A percentile compares a stretch with the other conserved stretches of the same genome.
Conservation (phyloP, 805 yeast genomes). For the Lachancea waltii region DNA sequence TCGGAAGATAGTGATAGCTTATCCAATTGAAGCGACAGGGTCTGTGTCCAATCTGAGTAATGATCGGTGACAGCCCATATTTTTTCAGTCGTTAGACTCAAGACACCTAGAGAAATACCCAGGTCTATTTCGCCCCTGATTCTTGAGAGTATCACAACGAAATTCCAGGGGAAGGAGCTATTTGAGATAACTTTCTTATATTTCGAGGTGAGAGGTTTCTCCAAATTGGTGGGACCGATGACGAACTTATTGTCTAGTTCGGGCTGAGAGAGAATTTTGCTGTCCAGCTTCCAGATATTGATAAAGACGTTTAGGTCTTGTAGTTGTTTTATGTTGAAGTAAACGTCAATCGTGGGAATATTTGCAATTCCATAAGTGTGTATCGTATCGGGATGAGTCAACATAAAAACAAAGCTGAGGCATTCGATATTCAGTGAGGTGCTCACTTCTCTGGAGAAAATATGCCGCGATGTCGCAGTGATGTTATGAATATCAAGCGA, state of each 20-base stretch:
- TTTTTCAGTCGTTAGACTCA: slow-evolving; percentile 47
- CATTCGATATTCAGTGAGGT: slow-evolving; percentile 53
- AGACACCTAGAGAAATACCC: slow-evolving; percentile 76
- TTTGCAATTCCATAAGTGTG: slow-evolving; percentile 46
- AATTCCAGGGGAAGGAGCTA: slow-evolving; percentile 64
- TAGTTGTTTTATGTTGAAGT: slow-evolving; percentile 72
- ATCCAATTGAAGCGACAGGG: slow-evolving; percentile 55
- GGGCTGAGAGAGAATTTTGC: slow-evolving; percentile 22
- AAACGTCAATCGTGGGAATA: slow-evolving; percentile 50
- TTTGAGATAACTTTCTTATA: slow-evolving; percentile 8
- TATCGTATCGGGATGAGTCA: slow-evolving; percentile 38
- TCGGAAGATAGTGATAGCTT: slow-evolving; percentile 45
- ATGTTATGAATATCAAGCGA: slow-evolving; percentile 48
- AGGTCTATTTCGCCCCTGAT: slow-evolving; percentile 58
- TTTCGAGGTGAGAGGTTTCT: slow-evolving; percentile 5
- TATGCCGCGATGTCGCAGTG: slow-evolving; percentile 75
- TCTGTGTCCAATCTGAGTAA: slow-evolving; percentile 63
- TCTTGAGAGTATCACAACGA: slow-evolving; percentile 50
- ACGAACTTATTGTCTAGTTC: slow-evolving; percentile 7
- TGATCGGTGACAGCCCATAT: slow-evolving; percentile 68
- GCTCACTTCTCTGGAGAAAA: slow-evolving; percentile 83
- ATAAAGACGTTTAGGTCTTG: slow-evolving; percentile 79
- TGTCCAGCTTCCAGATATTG: slow-evolving; percentile 72
- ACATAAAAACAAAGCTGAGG: slow-evolving; percentile 42
- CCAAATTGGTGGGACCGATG: slow-evolving; percentile 1